Evolutionary conservation across 352 stramenopile species (phyloP).

Genomic region (Achlya hypogyna): DNA sequence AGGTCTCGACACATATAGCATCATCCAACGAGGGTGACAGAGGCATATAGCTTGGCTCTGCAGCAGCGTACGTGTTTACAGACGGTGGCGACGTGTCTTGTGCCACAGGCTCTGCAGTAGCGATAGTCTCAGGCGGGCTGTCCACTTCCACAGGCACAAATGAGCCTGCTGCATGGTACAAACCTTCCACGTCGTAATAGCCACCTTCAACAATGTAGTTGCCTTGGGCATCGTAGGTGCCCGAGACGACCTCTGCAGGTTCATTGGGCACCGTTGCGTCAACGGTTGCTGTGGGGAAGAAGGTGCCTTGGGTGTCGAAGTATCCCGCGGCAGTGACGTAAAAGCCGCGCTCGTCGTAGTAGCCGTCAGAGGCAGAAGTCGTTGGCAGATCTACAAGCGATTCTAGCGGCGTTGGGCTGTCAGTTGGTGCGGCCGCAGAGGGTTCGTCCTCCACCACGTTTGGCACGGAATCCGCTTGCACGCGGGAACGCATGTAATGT

Average conservation of each 20-base stretch:
- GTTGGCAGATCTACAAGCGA: no score
- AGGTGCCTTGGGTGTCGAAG: slow-evolving; percentile 2
- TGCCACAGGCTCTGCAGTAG: no score
- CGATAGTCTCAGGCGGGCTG: no score
- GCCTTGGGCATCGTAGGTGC: neutral
- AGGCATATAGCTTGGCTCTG: no score
- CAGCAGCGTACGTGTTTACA: no score
- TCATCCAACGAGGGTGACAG: no score
- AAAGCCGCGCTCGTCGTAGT: slow-evolving; percentile 13
- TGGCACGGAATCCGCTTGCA: neutral
- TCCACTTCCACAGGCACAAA: neutral
- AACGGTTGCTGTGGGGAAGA: slow-evolving; percentile 1
- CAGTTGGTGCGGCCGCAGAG: no score
- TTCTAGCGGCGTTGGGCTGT: no score
- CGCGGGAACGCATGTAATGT: neutral
- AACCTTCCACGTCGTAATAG: slow-evolving; percentile 12
- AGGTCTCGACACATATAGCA: no score
- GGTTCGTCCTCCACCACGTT: neutral
- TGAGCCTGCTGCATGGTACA: neutral
- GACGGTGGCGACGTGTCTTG: no score
- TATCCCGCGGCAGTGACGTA: slow-evolving; percentile 1
- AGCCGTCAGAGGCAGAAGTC: neutral
- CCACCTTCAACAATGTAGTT: slow-evolving; percentile 10
- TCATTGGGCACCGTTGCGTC: neutral
- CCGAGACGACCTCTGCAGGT: neutral